These are phyloP conservation scores for Gossypium trilobum DNA, from an alignment of 441 rosid species.

Conservation along the genomic window DNA sequence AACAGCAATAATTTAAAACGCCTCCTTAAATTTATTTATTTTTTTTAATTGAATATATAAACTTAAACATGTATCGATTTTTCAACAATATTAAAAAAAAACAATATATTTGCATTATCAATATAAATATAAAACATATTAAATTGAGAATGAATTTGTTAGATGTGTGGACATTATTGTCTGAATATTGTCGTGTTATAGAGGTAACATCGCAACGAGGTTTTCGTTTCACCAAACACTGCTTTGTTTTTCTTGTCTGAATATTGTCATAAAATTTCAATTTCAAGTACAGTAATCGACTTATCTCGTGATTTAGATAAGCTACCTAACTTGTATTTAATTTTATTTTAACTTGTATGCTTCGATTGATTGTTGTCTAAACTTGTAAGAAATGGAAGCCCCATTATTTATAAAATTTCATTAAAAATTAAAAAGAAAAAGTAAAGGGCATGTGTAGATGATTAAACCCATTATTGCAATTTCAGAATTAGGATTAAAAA, in stretches of 20 bases:
- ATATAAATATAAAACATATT: no score
- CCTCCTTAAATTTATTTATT: no score
- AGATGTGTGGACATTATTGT: no score
- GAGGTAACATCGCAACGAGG: neutral
- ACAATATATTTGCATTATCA: no score
- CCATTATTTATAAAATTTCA: neutral
- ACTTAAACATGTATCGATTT: no score
- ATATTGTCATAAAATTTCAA: neutral
- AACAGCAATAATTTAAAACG: no score
- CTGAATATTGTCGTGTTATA: neutral
- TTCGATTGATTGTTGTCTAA: neutral
- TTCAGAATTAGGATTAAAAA: neutral
- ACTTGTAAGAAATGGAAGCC: slow-evolving; percentile 13
- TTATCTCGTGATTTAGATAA: neutral
- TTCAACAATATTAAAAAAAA: no score
- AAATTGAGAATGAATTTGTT: no score
- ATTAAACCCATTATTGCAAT: slow-evolving; percentile 2
- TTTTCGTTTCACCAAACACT: neutral
- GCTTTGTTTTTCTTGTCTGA: neutral
- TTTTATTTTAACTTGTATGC: neutral
- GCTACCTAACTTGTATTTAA: slow-evolving; percentile 15
- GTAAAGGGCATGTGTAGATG: neutral
- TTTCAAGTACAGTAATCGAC: neutral
- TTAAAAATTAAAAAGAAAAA: neutral
- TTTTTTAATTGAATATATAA: no score